These are phyloP conservation scores for Lasiodiplodia gonubiensis DNA, from an alignment of 2,329 filamentous ascomycete species.

Conservation along the genomic window DNA sequence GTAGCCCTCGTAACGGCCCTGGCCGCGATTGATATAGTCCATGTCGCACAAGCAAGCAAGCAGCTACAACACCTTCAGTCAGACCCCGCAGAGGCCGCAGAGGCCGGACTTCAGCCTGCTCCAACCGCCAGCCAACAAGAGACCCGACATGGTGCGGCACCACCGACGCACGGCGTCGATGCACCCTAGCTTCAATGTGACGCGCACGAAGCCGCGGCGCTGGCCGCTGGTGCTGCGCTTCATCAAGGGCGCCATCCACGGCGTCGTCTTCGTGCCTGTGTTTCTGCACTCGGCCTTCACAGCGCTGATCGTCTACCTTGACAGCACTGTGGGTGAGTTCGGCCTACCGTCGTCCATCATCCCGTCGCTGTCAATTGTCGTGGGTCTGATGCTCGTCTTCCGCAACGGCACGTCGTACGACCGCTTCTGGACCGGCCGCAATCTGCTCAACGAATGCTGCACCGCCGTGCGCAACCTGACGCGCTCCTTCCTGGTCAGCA, in stretches of 20 bases:
- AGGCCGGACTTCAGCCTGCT: constrained; percentile 11
- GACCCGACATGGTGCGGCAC: constrained; percentile 26
- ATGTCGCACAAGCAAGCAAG: neutral
- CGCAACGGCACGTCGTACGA: constrained; percentile 69
- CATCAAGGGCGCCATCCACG: constrained; percentile 68
- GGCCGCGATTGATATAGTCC: neutral
- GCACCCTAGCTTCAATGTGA: constrained; percentile 53
- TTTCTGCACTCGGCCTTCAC: constrained; percentile 64
- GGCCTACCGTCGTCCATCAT: constrained; percentile 66
- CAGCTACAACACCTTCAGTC: constrained; percentile 11
- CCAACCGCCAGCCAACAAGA: neutral
- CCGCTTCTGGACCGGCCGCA: constrained; percentile 67
- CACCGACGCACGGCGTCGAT: constrained; percentile 43
- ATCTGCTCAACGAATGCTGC: constrained; percentile 61
- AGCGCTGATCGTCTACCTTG: constrained; percentile 63
- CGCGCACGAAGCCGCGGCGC: constrained; percentile 57
- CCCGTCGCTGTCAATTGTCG: constrained; percentile 68
- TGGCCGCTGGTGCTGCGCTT: constrained; percentile 69
- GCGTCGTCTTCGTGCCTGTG: constrained; percentile 62
- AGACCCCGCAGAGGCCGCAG: neutral
- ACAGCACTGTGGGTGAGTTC: constrained; percentile 58
- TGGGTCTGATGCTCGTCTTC: constrained; percentile 71
- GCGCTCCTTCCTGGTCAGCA: constrained; percentile 60
- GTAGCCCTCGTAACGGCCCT: neutral
- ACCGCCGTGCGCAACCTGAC: constrained; percentile 66